These are phyloP conservation scores for Triticum turgidum DNA, from an alignment of 176 grass and related monocot species.

Conservation along the genomic window DNA sequence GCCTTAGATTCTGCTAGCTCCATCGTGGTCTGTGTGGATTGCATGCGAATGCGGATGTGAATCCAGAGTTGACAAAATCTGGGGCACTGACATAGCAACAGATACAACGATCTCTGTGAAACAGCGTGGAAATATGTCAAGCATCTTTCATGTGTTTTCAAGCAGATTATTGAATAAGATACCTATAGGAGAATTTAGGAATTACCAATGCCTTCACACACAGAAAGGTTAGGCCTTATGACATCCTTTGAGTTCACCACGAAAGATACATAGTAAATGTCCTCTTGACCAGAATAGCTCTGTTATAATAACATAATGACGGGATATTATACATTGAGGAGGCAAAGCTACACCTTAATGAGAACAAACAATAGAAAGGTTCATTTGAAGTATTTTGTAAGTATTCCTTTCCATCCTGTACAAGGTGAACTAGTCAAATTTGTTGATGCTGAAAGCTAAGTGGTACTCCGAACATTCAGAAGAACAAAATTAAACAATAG, in stretches of 20 bases:
- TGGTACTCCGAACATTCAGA: too few relatives aligned
- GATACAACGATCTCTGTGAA: slow-evolving; percentile 49
- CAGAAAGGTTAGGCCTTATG: slow-evolving; percentile 73
- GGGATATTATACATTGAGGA: neutral
- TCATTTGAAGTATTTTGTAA: neutral
- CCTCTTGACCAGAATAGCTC: slow-evolving; percentile 88
- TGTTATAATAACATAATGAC: slow-evolving; percentile 26
- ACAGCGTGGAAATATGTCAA: neutral
- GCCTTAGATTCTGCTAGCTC: too few relatives aligned
- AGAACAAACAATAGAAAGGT: neutral
- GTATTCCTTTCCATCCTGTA: neutral
- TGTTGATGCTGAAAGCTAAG: too few relatives aligned
- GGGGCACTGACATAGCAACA: too few relatives aligned
- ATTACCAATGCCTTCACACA: too few relatives aligned
- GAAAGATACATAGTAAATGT: slow-evolving; percentile 74
- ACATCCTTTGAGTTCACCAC: slow-evolving; percentile 92
- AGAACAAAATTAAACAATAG: too few relatives aligned
- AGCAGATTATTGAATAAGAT: neutral
- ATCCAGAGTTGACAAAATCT: too few relatives aligned
- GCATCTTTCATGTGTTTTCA: neutral
- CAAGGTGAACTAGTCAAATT: neutral
- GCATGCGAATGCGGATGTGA: too few relatives aligned
- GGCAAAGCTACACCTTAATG: neutral
- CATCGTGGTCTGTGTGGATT: too few relatives aligned
- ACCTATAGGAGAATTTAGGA: too few relatives aligned